These are phyloP conservation scores for Coriolopsis trogii DNA, from an alignment of 1,284 basidiomycete species.

Conservation along the genomic window DNA sequence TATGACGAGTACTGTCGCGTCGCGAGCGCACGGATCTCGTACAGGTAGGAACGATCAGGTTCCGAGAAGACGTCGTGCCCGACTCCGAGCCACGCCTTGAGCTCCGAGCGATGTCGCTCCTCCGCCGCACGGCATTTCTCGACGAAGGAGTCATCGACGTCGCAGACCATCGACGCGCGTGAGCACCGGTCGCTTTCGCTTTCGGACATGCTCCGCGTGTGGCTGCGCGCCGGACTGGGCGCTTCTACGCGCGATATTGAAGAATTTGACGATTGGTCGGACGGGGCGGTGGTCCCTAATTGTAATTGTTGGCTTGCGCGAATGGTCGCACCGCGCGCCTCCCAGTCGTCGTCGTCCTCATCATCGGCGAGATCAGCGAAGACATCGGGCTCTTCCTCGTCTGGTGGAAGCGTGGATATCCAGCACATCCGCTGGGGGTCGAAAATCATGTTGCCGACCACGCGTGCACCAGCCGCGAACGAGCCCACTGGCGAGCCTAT, in stretches of 20 bases:
- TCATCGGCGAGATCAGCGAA: slow-evolving; percentile 90
- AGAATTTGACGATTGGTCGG: slow-evolving; percentile 40
- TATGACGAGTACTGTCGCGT: slow-evolving; percentile 69
- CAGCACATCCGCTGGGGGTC: slow-evolving; percentile 94
- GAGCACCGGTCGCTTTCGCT: slow-evolving; percentile 77
- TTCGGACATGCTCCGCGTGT: slow-evolving; percentile 66
- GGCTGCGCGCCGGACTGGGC: slow-evolving; percentile 66
- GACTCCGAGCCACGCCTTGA: slow-evolving; percentile 72
- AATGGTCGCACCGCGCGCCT: slow-evolving; percentile 75
- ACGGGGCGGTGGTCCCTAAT: slow-evolving; percentile 30
- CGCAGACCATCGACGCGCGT: slow-evolving; percentile 71
- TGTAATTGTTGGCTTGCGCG: slow-evolving; percentile 57
- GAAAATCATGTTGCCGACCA: slow-evolving; percentile 97
- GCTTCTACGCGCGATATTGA: slow-evolving; percentile 22
- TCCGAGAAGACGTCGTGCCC: slow-evolving; percentile 46
- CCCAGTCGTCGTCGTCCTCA: slow-evolving; percentile 77
- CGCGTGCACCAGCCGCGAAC: slow-evolving; percentile 76
- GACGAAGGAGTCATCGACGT: slow-evolving; percentile 73
- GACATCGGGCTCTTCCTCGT: slow-evolving; percentile 92
- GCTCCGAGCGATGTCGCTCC: slow-evolving; percentile 78
- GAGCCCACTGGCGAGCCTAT: slow-evolving; percentile 79
- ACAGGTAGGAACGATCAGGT: slow-evolving; percentile 63
- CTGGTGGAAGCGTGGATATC: slow-evolving; percentile 82
- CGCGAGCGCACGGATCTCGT: slow-evolving; percentile 80
- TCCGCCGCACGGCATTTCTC: slow-evolving; percentile 76